Base-by-base conservation (phyloP, 2,329 filamentous ascomycete genomes). In the Ploettnerulaceae sp. region DNA sequence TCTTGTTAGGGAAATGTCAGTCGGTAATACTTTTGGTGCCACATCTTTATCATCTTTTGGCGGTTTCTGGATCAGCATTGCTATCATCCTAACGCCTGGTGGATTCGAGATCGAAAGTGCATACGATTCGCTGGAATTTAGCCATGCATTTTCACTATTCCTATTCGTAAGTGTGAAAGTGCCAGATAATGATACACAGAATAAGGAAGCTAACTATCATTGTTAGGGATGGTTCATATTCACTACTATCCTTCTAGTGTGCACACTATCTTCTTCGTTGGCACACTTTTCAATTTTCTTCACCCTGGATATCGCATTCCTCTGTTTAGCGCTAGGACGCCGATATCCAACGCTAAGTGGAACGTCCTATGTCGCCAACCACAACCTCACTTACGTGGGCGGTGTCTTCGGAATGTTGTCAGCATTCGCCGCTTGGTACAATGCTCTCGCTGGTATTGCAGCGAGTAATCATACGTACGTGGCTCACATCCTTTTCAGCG, bases 11-110 rank as follows among this genome's bases (percentile, higher is more conserved):
- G 86, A 91, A 71, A 87, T 91, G 79, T 85, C 86, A 26, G 75
- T 87, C n/a, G 86, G 86, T 47, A 91, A 91, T 73, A 91, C 87
- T 8, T 90, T 91, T 56, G 86, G 86, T 73, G 86, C 85, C 42
- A 90, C 86, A 18, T 85, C 86, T 15, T 70, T 91, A 47, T 86
- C 84, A 7, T 90, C 86, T 0, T 91, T 87, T 62, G 86, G 87
- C 58, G 86, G 86, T 53, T 91, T 91, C 75, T 91, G 87, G 87
- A 77, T 91, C 61, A 72, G 77, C 9, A 85, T 87, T 59, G 86
- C 72, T 52, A 82, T 90, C 58, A 73, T 90, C 44, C 67, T 86
- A 52, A 87, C 84, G 2, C 86, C 78, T 1, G 63, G 75, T 53
- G 73, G 74, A 11, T 89, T 86, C 70, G 65, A 76, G 37, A 81